A percentile compares a stretch with the other conserved stretches of the same genome.
Conservation (phyloP, 805 yeast species). For the Cyberlindnera galapagoensis region DNA sequence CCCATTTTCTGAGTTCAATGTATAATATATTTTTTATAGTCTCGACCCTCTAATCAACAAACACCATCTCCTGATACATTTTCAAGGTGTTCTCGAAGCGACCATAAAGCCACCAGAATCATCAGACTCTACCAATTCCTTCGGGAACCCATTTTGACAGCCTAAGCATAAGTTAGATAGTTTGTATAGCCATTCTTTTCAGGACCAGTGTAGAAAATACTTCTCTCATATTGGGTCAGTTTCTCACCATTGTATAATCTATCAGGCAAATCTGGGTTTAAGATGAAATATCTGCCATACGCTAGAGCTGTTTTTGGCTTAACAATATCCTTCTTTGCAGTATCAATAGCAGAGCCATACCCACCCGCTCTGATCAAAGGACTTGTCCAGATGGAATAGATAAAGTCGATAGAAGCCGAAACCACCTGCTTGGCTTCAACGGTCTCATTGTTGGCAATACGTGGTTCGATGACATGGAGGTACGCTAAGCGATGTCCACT, state of each 20-base stretch:
- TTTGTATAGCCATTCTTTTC: slow-evolving; percentile 29
- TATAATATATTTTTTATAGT: too few species aligned
- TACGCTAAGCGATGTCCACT: slow-evolving; percentile 28
- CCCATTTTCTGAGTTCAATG: too few species aligned
- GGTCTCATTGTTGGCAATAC: slow-evolving; percentile 9
- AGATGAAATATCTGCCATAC: slow-evolving; percentile 28
- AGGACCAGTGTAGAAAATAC: slow-evolving; percentile 27
- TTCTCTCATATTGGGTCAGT: slow-evolving; percentile 33
- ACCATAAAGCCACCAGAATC: too few species aligned
- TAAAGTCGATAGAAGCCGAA: slow-evolving; percentile 28
- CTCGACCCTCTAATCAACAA: too few species aligned
- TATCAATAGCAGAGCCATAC: slow-evolving; percentile 5
- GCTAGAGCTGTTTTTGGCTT: slow-evolving; percentile 26
- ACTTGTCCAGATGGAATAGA: slow-evolving; percentile 38
- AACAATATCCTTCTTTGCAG: slow-evolving; percentile 2
- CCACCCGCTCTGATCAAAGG: slow-evolving; percentile 23
- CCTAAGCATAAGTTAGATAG: slow-evolving; percentile 19
- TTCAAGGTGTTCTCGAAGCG: too few species aligned
- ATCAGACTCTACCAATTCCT: too few species aligned
- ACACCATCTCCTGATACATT: too few species aligned
- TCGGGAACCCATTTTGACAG: slow-evolving; percentile 8
- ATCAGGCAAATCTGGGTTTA: slow-evolving; percentile 35
- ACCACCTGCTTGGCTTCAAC: neutral
- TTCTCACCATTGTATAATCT: slow-evolving; percentile 27
- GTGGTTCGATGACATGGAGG: slow-evolving; percentile 30